Evolutionary conservation across 2,329 filamentous ascomycete genomes (phyloP), one percentile per base, ranked within the genome.

Genomic region (Colletotrichum lindemuthianum): DNA sequence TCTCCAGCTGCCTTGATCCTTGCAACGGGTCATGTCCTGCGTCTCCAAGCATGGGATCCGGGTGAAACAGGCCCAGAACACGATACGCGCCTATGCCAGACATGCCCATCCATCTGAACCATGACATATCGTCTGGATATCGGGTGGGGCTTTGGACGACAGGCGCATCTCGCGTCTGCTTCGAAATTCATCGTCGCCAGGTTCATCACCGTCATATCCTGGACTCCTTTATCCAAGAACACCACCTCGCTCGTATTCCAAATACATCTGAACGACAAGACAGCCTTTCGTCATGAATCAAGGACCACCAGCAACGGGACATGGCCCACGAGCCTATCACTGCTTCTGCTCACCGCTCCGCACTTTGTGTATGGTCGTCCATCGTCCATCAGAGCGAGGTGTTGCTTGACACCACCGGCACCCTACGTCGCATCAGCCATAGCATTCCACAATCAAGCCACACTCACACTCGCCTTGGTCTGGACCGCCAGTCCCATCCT

Each of bases 121-220:
- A 61, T 44, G 36, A 11, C 47, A 56, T 56, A 37, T 36, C 52
- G 32, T 47, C 16, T 15, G n/a, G 34, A 60, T 39, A 54, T 50
- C 44, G 37, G 47, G 12, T 34, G 57, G 50, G 34, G 39, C 39
- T 15, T 11, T 10, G 13, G n/a, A 15, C 2, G 12, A 34, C 34
- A 50, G 24, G 61, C 61, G 61, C 61, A 61, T 65, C 57, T 41
- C 58, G 61, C 61, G 61, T 65, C 61, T 61, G 40, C 40, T 24
- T 34, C 52, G 13, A 24, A 56, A 60, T 47, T 54, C 12, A 55
- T 24, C 24, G 24, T 4, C 24, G 13, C 16, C n/a, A 5, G 55
- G 15, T 43, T 51, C 39, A 44, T 36, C 33, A 8, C 32, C 10
- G 32, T 16, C 6, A 40, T 48, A 8, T 15, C 5, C 11, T 36